A percentile compares a stretch with the other conserved stretches of the same genome.
These are phyloP conservation scores for Astragalus glycyphyllos DNA, from an alignment of 306 rosid species.

Conservation along the genomic window DNA sequence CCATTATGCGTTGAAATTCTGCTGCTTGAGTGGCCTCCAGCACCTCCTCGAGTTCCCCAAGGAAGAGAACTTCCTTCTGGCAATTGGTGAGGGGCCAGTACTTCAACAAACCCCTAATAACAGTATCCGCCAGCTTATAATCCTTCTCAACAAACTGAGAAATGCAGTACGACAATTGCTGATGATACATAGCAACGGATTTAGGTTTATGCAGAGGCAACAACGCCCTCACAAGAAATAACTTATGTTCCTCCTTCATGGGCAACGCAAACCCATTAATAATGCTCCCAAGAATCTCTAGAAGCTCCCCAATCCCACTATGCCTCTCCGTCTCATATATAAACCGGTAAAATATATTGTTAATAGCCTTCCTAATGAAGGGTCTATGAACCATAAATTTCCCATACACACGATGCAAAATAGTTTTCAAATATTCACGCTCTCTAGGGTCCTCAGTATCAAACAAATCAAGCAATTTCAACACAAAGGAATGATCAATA, in stretches of 20 bases:
- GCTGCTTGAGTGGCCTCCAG: slow-evolving; percentile 93
- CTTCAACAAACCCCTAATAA: slow-evolving; percentile 87
- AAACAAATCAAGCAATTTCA: slow-evolving; percentile 86
- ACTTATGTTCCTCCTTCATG: slow-evolving; percentile 96
- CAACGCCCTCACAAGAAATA: slow-evolving; percentile 91
- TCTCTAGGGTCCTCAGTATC: slow-evolving; percentile 93
- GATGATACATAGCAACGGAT: slow-evolving; percentile 72
- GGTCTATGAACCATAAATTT: slow-evolving; percentile 99
- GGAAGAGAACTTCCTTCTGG: slow-evolving; percentile 92
- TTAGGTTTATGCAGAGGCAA: slow-evolving; percentile 96
- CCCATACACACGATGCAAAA: slow-evolving; percentile 90
- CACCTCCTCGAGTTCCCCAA: slow-evolving; percentile 97
- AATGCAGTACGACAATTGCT: slow-evolving; percentile 90
- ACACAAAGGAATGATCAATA: slow-evolving; percentile 89
- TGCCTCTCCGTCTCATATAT: slow-evolving; percentile 92
- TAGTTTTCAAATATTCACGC: slow-evolving; percentile 91
- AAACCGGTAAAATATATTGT: slow-evolving; percentile 88
- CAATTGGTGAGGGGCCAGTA: slow-evolving; percentile 94
- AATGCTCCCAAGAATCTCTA: slow-evolving; percentile 98
- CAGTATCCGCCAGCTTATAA: slow-evolving; percentile 85
- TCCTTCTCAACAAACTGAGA: slow-evolving; percentile 98
- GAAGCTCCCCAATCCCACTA: slow-evolving; percentile 90
- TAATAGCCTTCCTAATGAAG: slow-evolving; percentile 86
- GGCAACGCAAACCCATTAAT: slow-evolving; percentile 96
- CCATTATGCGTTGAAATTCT: slow-evolving; percentile 95